Base-by-base conservation (phyloP, 1,139 yeast species). In the Pneumocystis jirovecii region DNA sequence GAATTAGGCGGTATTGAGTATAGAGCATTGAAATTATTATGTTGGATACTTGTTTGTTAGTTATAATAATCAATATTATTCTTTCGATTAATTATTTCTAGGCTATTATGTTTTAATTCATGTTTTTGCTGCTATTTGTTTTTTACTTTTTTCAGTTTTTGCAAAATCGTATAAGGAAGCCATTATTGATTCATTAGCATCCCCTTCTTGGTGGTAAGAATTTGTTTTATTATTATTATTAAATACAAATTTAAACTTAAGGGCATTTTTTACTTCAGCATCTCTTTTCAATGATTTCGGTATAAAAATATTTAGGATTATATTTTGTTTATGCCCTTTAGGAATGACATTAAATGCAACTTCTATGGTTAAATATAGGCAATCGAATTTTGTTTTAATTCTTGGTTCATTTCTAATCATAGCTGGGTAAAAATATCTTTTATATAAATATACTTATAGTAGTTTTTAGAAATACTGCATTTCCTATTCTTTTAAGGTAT, bases 1-100 rank as follows among this genome's bases (percentile, higher is more conserved):
- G 98, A 93, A 74, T 77, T 93, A 62, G 98, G 98, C 42, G 98
- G 98, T 65, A 96, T 93, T 17, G 98, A 93, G 73, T 93, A 93
- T 73, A 81, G 97, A 64, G 89, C 98, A 0, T 81, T 88, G 66
- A 89, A 89, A 72, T 76, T 90, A 17, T 77, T 93, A 66, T 84
- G 89, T 65, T 83, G 82, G 70, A 83, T 93, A 62, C 77, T 93
- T 34, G 74, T 85, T 1, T 10, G 61, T 60, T 10, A 39, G 44
- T 42, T 60, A 31, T 15, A 31, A 19, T 10, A 1, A 21, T 42
- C 12, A 60, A 19, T 66, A 74, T 1, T 93, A 31, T 25, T 4
- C 31, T 10, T 37, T 25, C 31, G 12, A 59, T 39, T 39, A 12
- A 40, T 17, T 15, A 40, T 40, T 25, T 25, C 3, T 25, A 29